phyloP scores from a whole-genome alignment of 257 asterid species.

The Knoxia roxburghii region DNA sequence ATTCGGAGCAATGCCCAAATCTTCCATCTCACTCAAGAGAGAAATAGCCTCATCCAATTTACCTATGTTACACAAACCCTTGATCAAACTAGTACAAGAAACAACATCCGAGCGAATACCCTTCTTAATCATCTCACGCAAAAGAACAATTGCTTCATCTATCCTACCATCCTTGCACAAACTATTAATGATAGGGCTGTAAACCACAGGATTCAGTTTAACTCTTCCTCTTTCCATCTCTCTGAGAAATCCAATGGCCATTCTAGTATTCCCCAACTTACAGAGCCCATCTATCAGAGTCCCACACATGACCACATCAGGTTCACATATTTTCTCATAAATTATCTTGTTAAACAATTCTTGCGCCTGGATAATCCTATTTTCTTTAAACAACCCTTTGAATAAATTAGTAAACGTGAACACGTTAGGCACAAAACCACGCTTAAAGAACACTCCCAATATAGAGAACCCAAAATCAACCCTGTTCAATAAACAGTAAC shows the following conservation, averaged over 20 bases:
- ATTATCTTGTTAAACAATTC: constrained; percentile 27
- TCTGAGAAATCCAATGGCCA: constrained; percentile 18
- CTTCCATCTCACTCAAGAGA: constrained; percentile 4
- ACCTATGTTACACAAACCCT: constrained; percentile 15
- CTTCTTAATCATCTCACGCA: constrained; percentile 5
- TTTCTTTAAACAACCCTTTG: constrained; percentile 23
- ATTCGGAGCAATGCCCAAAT: constrained; percentile 1
- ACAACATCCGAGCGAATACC: constrained; percentile 7
- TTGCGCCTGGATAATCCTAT: constrained; percentile 17
- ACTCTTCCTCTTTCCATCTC: constrained; percentile 6
- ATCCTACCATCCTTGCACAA: constrained; percentile 27
- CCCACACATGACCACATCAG: constrained; percentile 5
- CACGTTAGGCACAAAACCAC: constrained; percentile 18
- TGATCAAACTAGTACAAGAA: constrained; percentile 18
- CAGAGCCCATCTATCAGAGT: constrained; percentile 30
- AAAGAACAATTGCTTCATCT: constrained; percentile 16
- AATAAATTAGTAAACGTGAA: constrained; percentile 23
- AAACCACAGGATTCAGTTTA: constrained; percentile 11
- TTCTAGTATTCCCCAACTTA: constrained; percentile 23
- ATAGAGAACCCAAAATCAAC: constrained; percentile 23
- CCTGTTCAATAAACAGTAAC: constrained; percentile 17
- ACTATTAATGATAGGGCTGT: constrained; percentile 18
- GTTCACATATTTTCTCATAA: constrained; percentile 18
- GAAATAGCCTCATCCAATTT: constrained; percentile 3
- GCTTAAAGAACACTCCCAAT: constrained; percentile 24